phyloP scores from a whole-genome alignment of 495 filamentous ascomycete species.

The Ascobolus immersus region DNA sequence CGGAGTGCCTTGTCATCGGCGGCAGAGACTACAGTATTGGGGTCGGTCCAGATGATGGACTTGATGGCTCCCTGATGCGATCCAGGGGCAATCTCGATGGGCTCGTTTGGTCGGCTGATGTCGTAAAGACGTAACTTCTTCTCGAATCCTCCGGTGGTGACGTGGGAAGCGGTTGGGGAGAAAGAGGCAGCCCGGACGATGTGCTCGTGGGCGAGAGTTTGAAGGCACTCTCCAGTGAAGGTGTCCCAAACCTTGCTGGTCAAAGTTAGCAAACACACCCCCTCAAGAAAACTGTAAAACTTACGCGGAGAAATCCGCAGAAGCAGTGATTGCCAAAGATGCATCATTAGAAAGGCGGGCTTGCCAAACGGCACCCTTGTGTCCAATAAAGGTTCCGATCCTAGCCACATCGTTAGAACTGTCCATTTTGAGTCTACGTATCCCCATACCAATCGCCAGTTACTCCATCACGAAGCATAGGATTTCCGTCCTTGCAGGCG shows the following conservation, averaged over 20 bases:
- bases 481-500: conserved; percentile 97
- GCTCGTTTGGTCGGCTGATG: conserved; percentile 23
- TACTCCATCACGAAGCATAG: conserved; percentile 89
- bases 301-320: conserved; percentile 87
- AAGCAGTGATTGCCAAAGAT: conserved; percentile 65
- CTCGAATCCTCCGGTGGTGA: conserved; percentile 79
- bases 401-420: conserved; percentile 17
- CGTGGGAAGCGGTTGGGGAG: conserved; percentile 47
- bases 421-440: neutral
- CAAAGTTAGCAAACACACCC: no score
- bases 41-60: conserved; percentile 80
- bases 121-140: conserved; percentile 94
- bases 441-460: conserved; percentile 64
- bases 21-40: conserved; percentile 66
- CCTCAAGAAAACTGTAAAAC: no score
- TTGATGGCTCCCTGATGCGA: conserved; percentile 73
- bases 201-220: conserved; percentile 70
- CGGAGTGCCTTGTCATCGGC: conserved; percentile 73
- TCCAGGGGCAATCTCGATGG: conserved; percentile 63
- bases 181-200: conserved; percentile 88
- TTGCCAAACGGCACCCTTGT: conserved; percentile 96
- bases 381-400: conserved; percentile 95
- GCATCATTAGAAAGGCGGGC: conserved; percentile 73
- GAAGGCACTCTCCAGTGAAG: conserved; percentile 69
- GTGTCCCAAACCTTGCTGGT: conserved; percentile 87